These are phyloP conservation scores for Verticillium albo-atrum DNA, from an alignment of 2,329 filamentous ascomycete genomes.

Conservation along the genomic window DNA sequence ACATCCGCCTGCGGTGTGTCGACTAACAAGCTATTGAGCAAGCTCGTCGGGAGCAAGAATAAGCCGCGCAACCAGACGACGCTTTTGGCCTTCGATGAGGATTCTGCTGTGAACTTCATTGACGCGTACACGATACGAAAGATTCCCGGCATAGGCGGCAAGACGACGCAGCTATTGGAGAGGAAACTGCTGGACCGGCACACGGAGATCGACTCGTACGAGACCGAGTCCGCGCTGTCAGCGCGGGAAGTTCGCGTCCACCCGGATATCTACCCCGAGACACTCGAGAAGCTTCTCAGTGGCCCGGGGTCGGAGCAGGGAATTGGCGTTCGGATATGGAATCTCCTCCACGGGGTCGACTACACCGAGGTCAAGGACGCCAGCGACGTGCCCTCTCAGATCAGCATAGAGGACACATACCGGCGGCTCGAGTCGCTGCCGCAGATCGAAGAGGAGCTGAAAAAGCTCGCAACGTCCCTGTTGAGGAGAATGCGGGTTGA, in stretches of 20 bases:
- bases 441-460: slow-evolving; percentile 63
- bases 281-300: slow-evolving; percentile 64
- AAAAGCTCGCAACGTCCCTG: slow-evolving; percentile 64
- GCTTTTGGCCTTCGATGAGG: slow-evolving; percentile 60
- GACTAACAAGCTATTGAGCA: slow-evolving; percentile 81
- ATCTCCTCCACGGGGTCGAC: slow-evolving; percentile 77
- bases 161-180: slow-evolving; percentile 51
- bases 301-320: slow-evolving; percentile 68
- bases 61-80: slow-evolving; percentile 89
- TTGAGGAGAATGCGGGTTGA: slow-evolving; percentile 76
- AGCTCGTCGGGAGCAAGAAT: slow-evolving; percentile 76
- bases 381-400: slow-evolving; percentile 72
- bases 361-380: slow-evolving; percentile 67
- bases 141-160: slow-evolving; percentile 82
- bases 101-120: slow-evolving; percentile 62
- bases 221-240: slow-evolving; percentile 40
- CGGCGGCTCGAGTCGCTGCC: slow-evolving; percentile 60
- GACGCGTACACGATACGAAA: slow-evolving; percentile 72
- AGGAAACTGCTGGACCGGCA: slow-evolving; percentile 13
- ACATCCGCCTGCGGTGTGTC: slow-evolving; percentile 85
- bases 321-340: slow-evolving; percentile 71
- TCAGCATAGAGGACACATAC: slow-evolving; percentile 94
- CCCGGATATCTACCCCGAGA: slow-evolving; percentile 56
- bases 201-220: slow-evolving; percentile 2
- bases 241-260: slow-evolving; percentile 61